Conservation (phyloP, 2,329 filamentous ascomycete genomes). For the Penicillium sp. region DNA sequence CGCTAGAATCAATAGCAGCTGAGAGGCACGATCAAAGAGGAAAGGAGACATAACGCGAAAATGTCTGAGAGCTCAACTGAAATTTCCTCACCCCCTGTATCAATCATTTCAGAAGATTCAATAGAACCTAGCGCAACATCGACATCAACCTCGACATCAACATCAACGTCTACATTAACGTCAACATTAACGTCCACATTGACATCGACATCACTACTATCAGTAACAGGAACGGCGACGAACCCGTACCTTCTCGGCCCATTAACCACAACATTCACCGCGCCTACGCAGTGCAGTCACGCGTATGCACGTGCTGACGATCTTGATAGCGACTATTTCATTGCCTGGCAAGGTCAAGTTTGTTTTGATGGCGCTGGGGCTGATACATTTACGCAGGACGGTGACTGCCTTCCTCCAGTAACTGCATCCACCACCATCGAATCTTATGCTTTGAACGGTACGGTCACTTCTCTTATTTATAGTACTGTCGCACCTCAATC, state of each 20-base stretch:
- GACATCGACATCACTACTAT: too few species aligned
- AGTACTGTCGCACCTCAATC: neutral
- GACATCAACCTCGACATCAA: too few species aligned
- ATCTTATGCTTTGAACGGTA: neutral
- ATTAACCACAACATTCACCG: neutral
- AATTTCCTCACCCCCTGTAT: too few species aligned
- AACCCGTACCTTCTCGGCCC: neutral
- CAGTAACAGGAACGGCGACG: neutral
- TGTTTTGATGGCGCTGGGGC: neutral
- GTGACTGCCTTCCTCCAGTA: neutral
- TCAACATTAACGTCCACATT: too few species aligned
- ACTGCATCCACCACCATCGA: neutral
- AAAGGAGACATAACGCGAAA: too few species aligned
- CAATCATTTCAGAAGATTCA: too few species aligned
- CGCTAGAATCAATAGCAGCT: too few species aligned
- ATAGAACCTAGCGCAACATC: too few species aligned
- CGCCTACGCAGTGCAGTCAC: neutral
- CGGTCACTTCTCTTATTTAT: neutral
- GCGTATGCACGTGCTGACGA: neutral
- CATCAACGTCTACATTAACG: too few species aligned
- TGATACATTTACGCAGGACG: neutral
- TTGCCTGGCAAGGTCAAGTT: neutral
- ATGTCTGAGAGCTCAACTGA: too few species aligned
- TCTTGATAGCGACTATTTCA: neutral
- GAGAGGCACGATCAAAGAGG: too few species aligned